Evolutionary conservation across 2,329 filamentous ascomycete species (phyloP), one percentile per base, ranked within the genome.

Genomic region (Talaromyces rugulosus): DNA sequence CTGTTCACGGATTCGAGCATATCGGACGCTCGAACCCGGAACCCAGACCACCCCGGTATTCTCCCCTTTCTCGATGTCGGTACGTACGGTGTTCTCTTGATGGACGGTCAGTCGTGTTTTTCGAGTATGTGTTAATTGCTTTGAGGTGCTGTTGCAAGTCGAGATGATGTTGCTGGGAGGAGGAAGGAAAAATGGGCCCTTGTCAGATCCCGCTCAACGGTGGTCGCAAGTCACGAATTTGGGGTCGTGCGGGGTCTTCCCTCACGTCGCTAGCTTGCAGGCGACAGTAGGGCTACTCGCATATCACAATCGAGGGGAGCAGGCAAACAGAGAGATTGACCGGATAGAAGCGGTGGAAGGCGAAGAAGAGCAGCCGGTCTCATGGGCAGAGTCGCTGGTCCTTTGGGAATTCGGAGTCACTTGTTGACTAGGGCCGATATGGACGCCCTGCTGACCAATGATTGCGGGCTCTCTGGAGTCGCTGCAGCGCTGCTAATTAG

Each of bases 1-100:
- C 71, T 72, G 74, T 69, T 74, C 74, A 75, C 75, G 72, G 72
- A 74, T 69, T 68, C 74, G 71, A 75, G 70, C 71, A 76, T 74
- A 70, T 70, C 72, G 74, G 62, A 70, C 71, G 73, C 72, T 74
- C 72, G 72, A 63, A 72, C 72, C 74, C 74, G 73, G 71, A 75
- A 75, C 71, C 71, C 70, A 74, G 67, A 64, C 52, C 36, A 23
- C 16, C 65, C 63, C 63, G 62, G 54, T 54, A 50, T 33, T 56
- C 42, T 58, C 57, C 56, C 44, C 11, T 47, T 47, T 62, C 52
- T 55, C 55, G 53, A 53, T 30, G 16, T 16, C 14, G 27, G 5
- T 28, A 27, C 14, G 27, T 12, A 16, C 23, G 50, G 28, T 16
- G 28, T 16, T 31, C 28, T 23, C 50, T 53, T 31, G 18, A 47